A percentile compares a stretch with the other conserved stretches of the same genome.
phyloP scores from a whole-genome alignment of 352 stramenopile species.

The Globisporangium camurandrum region DNA sequence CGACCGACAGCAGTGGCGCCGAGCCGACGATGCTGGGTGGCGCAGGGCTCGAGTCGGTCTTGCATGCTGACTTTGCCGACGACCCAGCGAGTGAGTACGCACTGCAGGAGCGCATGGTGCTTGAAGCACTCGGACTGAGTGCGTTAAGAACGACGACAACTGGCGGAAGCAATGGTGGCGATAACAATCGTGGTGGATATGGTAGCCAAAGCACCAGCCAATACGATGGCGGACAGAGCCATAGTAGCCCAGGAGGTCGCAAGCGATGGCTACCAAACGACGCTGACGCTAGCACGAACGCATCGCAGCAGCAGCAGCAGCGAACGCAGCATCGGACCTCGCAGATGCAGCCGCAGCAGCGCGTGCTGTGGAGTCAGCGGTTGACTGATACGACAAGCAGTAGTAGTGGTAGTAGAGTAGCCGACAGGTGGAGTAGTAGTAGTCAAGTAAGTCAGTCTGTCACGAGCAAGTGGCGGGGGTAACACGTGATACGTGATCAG shows the following conservation, averaged over 20 bases:
- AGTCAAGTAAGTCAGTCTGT: no score
- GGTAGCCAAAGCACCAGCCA: neutral
- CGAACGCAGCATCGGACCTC: neutral
- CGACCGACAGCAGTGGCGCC: conserved; percentile 52
- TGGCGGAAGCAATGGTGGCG: conserved; percentile 8
- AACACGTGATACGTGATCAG: no score
- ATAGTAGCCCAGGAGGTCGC: neutral
- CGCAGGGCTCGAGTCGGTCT: conserved; percentile 47
- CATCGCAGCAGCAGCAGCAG: neutral
- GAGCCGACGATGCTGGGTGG: conserved; percentile 46
- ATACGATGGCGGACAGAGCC: conserved; percentile 8
- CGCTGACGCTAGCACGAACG: neutral
- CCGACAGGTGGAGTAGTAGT: no score
- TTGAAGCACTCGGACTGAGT: conserved; percentile 51
- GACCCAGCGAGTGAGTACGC: conserved; percentile 56
- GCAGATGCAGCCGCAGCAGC: neutral
- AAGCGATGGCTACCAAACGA: neutral
- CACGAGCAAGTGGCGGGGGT: no score
- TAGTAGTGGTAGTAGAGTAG: no score
- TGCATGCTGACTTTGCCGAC: conserved; percentile 61
- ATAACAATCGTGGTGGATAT: neutral
- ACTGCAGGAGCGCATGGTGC: conserved; percentile 59
- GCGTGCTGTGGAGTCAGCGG: conserved; percentile 11
- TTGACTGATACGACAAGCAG: no score
- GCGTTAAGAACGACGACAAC: conserved; percentile 34